Percentiles rank a stretch among this genome's conserved stretches.
phyloP scores from a whole-genome alignment of 257 asterid species.

The Thymus quinquecostatus region DNA sequence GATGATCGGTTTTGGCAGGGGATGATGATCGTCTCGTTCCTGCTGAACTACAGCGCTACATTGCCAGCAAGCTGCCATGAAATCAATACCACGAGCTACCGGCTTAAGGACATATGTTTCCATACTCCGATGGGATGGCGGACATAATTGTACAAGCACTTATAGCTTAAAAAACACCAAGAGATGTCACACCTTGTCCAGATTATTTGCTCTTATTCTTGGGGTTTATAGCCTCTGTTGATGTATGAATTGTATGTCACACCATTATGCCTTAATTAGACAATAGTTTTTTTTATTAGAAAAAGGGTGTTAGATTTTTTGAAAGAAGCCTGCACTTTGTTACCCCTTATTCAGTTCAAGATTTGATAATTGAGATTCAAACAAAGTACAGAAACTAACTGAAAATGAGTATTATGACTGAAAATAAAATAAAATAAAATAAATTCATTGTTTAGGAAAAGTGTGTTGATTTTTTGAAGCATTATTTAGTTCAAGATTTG shows the following conservation, averaged over 20 bases:
- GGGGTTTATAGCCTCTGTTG: not conserved
- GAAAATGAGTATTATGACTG: no score
- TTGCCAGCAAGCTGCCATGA: slow-evolving; percentile 74
- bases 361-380: no score
- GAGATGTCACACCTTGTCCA: not conserved
- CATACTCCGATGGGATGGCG: slow-evolving; percentile 57
- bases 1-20: slow-evolving; percentile 73
- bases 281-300: not conserved
- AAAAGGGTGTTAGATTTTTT: not conserved
- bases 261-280: slow-evolving; percentile 16
- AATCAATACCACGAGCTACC: slow-evolving; percentile 75
- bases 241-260: slow-evolving; percentile 7
- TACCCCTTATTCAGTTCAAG: no score
- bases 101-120: slow-evolving; percentile 78
- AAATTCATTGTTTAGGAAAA: no score
- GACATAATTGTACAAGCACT: slow-evolving; percentile 58
- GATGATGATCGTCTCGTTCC: slow-evolving; percentile 75
- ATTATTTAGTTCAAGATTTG: no score
- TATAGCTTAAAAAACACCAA: slow-evolving; percentile 36
- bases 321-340: not conserved
- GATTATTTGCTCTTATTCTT: not conserved
- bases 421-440: no score
- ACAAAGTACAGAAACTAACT: no score
- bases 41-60: slow-evolving; percentile 62
- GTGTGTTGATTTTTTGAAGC: no score